Evolutionary conservation across 192 early-diverging fungal species (phyloP), one percentile per base, ranked within the genome.

Genomic region (Podila epigama): DNA sequence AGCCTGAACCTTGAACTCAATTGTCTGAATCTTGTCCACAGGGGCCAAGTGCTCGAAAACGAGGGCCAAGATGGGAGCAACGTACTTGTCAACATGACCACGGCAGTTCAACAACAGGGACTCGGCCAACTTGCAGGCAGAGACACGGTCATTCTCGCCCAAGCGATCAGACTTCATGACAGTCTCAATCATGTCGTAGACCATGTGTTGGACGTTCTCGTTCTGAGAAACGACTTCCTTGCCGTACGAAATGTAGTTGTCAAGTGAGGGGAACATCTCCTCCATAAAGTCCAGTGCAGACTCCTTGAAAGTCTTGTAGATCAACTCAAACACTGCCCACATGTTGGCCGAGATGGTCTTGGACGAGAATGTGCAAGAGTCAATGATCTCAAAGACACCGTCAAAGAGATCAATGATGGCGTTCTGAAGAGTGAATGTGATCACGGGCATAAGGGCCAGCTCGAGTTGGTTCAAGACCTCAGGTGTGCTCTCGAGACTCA

Each of bases 241-340:
- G 66, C 97, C 97, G 62, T 91, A 95, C 4, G 89, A 85, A 39
- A 97, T 88, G 62, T 90, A 97, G 84, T 97, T 96, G 73, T 96
- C 94, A 54, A 99, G 87, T 20, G 91, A 90, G 18, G 92, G 92
- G 31, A 94, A 73, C 87, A 99, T 95, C 73, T 95, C 95, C 58
- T 94, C 91, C 79, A 94, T 92, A 75, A 93, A 96, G 70, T 96
- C 96, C 39, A 88, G 79, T 44, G 91, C 92, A 69, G 91, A 92
- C 62, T 82, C 87, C 83, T 91, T 94, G 83, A 96, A 93, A 57
- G 92, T 84, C 34, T 67, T 69, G 82, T 92, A 92, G 59, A 96
- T 88, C 63, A 87, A 58, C 39, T 88, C 90, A 85, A 96, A 93
- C 64, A 97, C 79, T 40, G 80, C 75, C 96, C 94, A 99, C 79